Percentiles rank a stretch among this genome's conserved stretches.
These are phyloP conservation scores for Gossypium stocksii DNA, from an alignment of 345 rosid genomes.

Conservation along the genomic window DNA sequence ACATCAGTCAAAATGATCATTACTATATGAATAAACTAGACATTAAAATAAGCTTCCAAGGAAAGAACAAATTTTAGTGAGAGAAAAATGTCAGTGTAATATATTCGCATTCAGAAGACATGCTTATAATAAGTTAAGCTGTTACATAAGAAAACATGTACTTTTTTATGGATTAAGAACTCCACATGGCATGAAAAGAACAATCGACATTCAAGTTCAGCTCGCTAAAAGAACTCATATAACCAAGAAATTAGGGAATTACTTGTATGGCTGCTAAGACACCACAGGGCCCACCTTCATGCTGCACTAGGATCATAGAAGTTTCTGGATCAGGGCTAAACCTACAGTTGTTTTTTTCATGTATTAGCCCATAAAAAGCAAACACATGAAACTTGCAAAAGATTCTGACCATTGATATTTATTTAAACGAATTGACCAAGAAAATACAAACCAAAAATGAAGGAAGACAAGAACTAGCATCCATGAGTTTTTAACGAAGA, in stretches of 20 bases:
- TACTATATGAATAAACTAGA: background rate
- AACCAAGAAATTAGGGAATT: constrained; percentile 30
- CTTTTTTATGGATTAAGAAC: background rate
- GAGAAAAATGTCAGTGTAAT: background rate
- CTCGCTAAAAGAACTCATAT: background rate
- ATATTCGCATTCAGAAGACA: background rate
- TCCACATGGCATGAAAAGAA: background rate
- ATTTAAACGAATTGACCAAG: background rate
- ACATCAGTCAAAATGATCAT: background rate
- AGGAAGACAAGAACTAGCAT: background rate
- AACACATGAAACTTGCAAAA: constrained; percentile 14
- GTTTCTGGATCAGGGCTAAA: constrained; percentile 97
- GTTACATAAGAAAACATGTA: background rate
- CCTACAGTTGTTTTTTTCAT: constrained; percentile 47
- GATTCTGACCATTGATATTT: background rate
- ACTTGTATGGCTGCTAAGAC: constrained; percentile 98
- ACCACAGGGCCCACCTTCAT: constrained; percentile 99
- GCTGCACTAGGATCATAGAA: constrained; percentile 97
- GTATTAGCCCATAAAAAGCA: constrained; percentile 25
- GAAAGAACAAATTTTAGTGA: background rate
- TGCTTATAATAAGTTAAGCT: background rate
- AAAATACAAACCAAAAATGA: background rate
- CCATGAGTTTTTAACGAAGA: background rate
- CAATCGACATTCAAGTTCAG: background rate
- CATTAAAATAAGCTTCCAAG: background rate